A percentile compares a stretch with the other conserved stretches of the same genome.
Conservation (phyloP, 2,329 filamentous ascomycete genomes). For the Penicillium sp. region DNA sequence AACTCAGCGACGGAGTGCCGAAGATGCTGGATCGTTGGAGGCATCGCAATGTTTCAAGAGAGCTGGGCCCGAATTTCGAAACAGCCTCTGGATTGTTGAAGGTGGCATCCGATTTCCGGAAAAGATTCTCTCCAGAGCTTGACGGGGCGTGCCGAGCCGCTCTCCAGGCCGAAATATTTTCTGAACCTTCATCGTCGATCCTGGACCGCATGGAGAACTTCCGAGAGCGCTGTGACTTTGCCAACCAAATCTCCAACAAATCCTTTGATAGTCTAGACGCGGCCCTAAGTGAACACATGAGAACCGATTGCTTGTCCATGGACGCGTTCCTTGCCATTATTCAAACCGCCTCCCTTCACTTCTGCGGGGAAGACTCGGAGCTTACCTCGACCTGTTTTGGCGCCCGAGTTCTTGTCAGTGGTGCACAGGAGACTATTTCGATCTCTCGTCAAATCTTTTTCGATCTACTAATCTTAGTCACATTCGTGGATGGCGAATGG, state of each 20-base stretch:
- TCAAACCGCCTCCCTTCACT: constrained; percentile 46
- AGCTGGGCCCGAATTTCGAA: constrained; percentile 54
- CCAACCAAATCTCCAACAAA: constrained; percentile 76
- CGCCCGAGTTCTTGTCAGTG: constrained; percentile 68
- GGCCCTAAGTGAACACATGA: constrained; percentile 63
- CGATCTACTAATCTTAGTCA: constrained; percentile 75
- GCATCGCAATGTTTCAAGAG: constrained; percentile 42
- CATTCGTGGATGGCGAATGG: constrained; percentile 82
- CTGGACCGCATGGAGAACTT: constrained; percentile 74
- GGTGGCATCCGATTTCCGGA: constrained; percentile 68
- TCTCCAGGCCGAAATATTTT: constrained; percentile 70
- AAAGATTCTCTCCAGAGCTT: constrained; percentile 67
- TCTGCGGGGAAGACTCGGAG: constrained; percentile 41
- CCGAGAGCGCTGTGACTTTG: constrained; percentile 75
- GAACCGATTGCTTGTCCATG: constrained; percentile 49
- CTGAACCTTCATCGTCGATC: constrained; percentile 67
- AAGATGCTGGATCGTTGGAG: constrained; percentile 44
- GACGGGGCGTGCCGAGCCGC: constrained; percentile 65
- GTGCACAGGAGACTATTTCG: constrained; percentile 74
- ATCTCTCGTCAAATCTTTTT: constrained; percentile 72
- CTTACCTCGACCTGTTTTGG: constrained; percentile 68
- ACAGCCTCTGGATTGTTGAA: constrained; percentile 63
- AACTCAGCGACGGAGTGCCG: constrained; percentile 37
- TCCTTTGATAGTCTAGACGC: constrained; percentile 69
- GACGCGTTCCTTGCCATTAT: constrained; percentile 54